Evolutionary conservation across 352 stramenopile species (phyloP).

Genomic region (Globisporangium solare): DNA sequence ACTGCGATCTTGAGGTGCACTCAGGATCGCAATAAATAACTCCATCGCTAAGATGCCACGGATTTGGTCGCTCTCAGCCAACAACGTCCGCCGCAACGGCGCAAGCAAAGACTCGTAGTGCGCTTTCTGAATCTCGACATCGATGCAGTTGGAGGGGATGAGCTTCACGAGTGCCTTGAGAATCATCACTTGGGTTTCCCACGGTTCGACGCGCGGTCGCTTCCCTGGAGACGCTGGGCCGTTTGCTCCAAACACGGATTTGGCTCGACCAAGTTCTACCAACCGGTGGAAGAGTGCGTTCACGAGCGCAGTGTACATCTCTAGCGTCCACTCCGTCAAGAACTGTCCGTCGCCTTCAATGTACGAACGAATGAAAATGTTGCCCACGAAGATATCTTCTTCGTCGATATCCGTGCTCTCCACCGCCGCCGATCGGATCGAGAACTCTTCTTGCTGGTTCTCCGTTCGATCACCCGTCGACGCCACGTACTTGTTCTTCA

Average conservation of each 20-base stretch:
- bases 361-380: constrained; percentile 80
- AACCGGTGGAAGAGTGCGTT: constrained; percentile 57
- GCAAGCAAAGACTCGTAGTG: constrained; percentile 60
- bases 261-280: constrained; percentile 40
- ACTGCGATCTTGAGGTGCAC: constrained; percentile 32
- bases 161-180: constrained; percentile 65
- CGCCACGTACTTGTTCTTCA: constrained; percentile 65
- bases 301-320: constrained; percentile 68
- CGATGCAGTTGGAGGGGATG: constrained; percentile 44
- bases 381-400: constrained; percentile 70
- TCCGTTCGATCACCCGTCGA: constrained; percentile 4
- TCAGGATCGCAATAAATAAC: constrained; percentile 58
- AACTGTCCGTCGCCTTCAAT: constrained; percentile 79
- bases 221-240: constrained; percentile 12
- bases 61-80: constrained; percentile 73
- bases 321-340: constrained; percentile 63
- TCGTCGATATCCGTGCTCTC: constrained; percentile 25
- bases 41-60: constrained; percentile 71
- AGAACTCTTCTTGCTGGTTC: constrained; percentile 25
- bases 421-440: constrained; percentile 9
- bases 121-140: constrained; percentile 47
- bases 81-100: constrained; percentile 55
- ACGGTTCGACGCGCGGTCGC: constrained; percentile 36
- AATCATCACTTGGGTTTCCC: constrained; percentile 77
- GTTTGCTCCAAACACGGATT: constrained; percentile 41